These are phyloP conservation scores for Trichosporon faecale DNA, from an alignment of 1,284 basidiomycete genomes.

Conservation along the genomic window DNA sequence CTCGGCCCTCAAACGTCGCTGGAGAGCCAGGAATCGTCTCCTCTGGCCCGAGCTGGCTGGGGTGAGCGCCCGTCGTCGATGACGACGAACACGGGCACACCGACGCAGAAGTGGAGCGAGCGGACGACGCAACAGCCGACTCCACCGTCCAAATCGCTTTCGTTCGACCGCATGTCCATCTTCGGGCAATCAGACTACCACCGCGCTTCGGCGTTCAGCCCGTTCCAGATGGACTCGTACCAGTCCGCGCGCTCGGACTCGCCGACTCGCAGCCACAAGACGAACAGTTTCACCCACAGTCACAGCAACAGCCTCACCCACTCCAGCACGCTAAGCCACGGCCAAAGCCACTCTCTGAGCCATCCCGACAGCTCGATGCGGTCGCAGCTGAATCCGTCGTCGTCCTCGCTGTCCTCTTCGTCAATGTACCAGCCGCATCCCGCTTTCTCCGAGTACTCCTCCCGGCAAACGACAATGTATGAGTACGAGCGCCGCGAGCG, in stretches of 20 bases:
- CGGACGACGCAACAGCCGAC: not conserved
- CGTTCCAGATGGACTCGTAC: not conserved
- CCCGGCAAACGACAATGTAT: not conserved
- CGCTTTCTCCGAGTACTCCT: not conserved
- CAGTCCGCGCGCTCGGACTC: not conserved
- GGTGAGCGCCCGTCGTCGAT: not conserved
- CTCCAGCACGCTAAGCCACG: not conserved
- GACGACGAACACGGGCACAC: not conserved
- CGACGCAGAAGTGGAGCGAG: not conserved
- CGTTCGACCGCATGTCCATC: not conserved
- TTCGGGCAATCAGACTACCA: not conserved
- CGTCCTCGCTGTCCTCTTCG: not conserved
- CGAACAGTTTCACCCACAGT: not conserved
- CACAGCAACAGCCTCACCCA: not conserved
- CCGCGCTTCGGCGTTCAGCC: not conserved
- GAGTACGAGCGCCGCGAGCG: not conserved
- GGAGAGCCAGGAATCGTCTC: not conserved
- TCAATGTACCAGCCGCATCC: not conserved
- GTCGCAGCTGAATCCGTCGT: not conserved
- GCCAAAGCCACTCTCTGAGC: not conserved
- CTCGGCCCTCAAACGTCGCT: not conserved
- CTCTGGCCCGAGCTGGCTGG: not conserved
- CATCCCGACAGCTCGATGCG: not conserved
- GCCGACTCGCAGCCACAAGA: not conserved
- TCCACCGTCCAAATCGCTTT: not conserved